These are phyloP conservation scores for Chrysopogon serrulatus DNA, from an alignment of 176 grass and related monocot species.

Conservation along the genomic window DNA sequence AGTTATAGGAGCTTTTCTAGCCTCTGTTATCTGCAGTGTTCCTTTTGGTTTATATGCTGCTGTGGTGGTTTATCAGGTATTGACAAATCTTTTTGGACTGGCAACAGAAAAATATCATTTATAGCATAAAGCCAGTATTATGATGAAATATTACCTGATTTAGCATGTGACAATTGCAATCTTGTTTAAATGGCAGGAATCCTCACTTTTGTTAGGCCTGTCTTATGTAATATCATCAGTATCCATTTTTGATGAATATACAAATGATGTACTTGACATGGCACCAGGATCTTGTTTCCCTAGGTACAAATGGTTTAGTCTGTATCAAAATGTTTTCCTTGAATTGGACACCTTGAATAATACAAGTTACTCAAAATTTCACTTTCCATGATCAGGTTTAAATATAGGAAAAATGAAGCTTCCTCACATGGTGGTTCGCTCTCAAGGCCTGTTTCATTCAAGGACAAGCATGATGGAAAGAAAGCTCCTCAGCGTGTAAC, in stretches of 20 bases:
- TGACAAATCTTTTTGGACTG: background rate
- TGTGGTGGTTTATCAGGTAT: conserved; percentile 89
- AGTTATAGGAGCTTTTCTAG: conserved; percentile 67
- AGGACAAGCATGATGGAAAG: conserved; percentile 48
- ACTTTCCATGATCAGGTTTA: conserved; percentile 21
- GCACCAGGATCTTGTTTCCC: conserved; percentile 95
- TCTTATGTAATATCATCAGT: conserved; percentile 73
- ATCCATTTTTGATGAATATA: conserved; percentile 92
- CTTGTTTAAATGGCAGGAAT: conserved; percentile 61
- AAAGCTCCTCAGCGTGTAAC: conserved; percentile 54
- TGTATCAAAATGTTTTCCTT: background rate
- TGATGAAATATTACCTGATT: conserved; percentile 15
- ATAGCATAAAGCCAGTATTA: background rate
- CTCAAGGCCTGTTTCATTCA: conserved; percentile 48
- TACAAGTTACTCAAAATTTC: background rate
- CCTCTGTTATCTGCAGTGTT: conserved; percentile 68
- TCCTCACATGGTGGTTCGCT: conserved; percentile 22
- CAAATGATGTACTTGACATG: conserved; percentile 96
- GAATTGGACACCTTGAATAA: background rate
- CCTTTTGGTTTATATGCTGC: conserved; percentile 80
- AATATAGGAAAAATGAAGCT: conserved; percentile 55
- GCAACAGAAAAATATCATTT: background rate
- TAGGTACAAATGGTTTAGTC: conserved; percentile 36
- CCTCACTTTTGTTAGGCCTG: conserved; percentile 67
- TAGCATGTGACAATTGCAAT: background rate